A percentile compares a stretch with the other conserved stretches of the same genome.
Conservation (phyloP, 2,329 filamentous ascomycete genomes). For the Exophiala calicioides region DNA sequence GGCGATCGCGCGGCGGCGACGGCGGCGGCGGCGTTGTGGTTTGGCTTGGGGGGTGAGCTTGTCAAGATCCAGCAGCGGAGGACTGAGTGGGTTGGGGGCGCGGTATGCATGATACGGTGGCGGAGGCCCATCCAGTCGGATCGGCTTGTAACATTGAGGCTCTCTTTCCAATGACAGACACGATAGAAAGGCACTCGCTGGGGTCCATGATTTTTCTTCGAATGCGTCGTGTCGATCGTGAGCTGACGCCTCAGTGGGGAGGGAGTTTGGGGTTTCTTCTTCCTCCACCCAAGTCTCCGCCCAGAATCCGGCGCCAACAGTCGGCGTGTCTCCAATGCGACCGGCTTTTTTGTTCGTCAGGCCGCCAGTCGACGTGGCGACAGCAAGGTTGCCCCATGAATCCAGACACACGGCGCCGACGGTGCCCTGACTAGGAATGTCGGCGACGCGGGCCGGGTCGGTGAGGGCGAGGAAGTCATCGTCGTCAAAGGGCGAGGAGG, state of each 20-base stretch:
- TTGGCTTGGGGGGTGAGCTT: neutral
- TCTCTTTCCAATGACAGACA: too few relatives aligned
- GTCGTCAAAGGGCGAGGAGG: slow-evolving; percentile 22
- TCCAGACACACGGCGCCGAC: slow-evolving; percentile 82
- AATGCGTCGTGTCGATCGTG: neutral
- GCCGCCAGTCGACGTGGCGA: slow-evolving; percentile 69
- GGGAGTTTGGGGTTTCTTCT: slow-evolving; percentile 9
- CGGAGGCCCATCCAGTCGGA: too few relatives aligned
- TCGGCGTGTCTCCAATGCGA: slow-evolving; percentile 82
- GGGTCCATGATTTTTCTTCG: neutral
- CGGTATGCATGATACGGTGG: too few relatives aligned
- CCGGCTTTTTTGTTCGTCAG: slow-evolving; percentile 87
- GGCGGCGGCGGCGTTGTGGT: neutral
- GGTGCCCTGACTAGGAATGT: slow-evolving; percentile 79
- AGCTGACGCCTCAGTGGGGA: too few relatives aligned
- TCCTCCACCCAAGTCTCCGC: slow-evolving; percentile 83
- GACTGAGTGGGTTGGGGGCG: neutral
- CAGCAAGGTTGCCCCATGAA: slow-evolving; percentile 69
- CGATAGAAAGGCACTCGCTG: too few relatives aligned
- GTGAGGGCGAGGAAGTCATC: slow-evolving; percentile 19
- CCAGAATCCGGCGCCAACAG: slow-evolving; percentile 84
- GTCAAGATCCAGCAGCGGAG: neutral
- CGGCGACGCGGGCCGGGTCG: slow-evolving; percentile 46
- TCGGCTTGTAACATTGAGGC: too few relatives aligned
- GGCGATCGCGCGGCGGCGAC: slow-evolving; percentile 17